Conservation (phyloP, 2,329 filamentous ascomycete species). For the Calycina herbarum region DNA sequence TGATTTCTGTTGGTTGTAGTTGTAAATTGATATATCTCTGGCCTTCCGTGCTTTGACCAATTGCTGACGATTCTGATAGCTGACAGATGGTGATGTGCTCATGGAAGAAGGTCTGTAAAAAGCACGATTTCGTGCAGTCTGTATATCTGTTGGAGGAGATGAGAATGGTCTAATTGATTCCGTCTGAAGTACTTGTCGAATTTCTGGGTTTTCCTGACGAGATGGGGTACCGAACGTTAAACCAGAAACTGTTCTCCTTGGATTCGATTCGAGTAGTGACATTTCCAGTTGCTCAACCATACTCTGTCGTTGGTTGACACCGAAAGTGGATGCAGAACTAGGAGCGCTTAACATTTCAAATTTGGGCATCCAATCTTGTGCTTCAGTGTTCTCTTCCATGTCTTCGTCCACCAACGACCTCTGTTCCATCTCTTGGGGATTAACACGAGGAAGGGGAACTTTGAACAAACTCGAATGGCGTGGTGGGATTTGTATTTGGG, state of each 20-base stretch:
- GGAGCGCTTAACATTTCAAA: not conserved
- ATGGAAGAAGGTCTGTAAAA: not conserved
- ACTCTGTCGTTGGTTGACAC: not conserved
- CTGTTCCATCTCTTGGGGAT: not conserved
- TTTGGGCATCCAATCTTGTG: not conserved
- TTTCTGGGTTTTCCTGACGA: not conserved
- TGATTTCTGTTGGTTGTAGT: not conserved
- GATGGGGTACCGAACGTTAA: not conserved
- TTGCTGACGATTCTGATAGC: not conserved
- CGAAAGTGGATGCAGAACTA: not conserved
- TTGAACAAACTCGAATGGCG: slow-evolving; percentile 25
- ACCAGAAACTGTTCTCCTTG: not conserved
- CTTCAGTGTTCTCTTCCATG: not conserved
- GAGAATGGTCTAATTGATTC: not conserved
- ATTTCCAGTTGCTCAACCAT: not conserved
- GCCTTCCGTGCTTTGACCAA: not conserved
- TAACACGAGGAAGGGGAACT: slow-evolving; percentile 1
- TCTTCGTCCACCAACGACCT: not conserved
- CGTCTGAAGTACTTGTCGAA: not conserved
- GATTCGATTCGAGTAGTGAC: not conserved
- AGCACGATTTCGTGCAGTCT: not conserved
- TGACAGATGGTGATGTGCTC: not conserved
- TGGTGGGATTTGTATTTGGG: slow-evolving; percentile 18
- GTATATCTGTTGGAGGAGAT: not conserved
- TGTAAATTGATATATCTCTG: not conserved